phyloP scores from a whole-genome alignment of 2,329 filamentous ascomycete species.

The Trichoderma harzianum region DNA sequence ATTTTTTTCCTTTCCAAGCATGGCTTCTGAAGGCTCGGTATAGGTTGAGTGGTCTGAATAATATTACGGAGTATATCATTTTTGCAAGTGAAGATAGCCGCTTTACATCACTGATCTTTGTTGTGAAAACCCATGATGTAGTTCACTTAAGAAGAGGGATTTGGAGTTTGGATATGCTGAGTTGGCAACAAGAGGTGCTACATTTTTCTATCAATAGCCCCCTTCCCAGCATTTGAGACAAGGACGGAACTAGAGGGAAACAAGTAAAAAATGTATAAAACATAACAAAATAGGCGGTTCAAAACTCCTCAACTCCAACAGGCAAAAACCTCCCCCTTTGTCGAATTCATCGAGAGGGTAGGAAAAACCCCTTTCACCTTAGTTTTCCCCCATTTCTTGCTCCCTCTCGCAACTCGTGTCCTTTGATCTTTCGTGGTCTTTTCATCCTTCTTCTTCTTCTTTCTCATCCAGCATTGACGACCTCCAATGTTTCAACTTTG shows the following conservation, averaged over 20 bases:
- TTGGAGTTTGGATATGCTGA: not conserved
- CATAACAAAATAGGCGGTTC: not conserved
- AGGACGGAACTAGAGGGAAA: not conserved
- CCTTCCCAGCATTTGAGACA: not conserved
- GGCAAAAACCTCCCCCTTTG: not conserved
- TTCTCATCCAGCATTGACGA: not conserved
- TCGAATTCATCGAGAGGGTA: slow-evolving; percentile 2
- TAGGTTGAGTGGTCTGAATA: not conserved
- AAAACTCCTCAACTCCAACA: slow-evolving; percentile 10
- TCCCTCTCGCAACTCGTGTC: not conserved
- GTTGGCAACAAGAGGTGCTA: not conserved
- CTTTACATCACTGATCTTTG: not conserved
- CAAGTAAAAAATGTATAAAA: not conserved
- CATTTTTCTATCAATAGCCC: slow-evolving; percentile 11
- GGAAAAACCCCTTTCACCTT: not conserved
- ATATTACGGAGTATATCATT: not conserved
- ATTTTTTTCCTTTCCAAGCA: not conserved
- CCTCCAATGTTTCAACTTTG: not conserved
- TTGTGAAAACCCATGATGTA: too few species aligned
- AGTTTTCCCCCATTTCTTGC: not conserved
- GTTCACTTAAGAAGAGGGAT: not conserved
- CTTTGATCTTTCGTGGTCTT: not conserved
- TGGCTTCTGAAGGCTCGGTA: not conserved
- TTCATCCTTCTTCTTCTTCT: not conserved
- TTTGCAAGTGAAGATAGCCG: not conserved